Evolutionary conservation across 192 early-diverging fungal genomes (phyloP).

Genomic region (Funneliformis geosporum): DNA sequence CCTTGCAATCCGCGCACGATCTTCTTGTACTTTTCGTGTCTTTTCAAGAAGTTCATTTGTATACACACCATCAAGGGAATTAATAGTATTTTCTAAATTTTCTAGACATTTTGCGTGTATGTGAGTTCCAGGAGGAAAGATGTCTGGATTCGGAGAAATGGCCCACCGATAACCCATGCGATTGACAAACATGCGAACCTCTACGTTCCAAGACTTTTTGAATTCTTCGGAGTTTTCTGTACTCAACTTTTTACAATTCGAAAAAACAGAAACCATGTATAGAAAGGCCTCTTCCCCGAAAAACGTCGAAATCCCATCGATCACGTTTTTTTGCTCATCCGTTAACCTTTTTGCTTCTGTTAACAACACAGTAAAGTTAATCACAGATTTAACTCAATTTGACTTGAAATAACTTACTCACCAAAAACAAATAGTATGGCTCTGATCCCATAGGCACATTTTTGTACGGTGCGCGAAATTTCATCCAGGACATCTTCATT

Average conservation of each 20-base stretch:
- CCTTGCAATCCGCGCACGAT: neutral
- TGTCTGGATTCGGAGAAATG: neutral
- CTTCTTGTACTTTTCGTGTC: neutral
- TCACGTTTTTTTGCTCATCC: neutral
- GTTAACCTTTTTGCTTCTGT: neutral
- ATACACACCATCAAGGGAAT: neutral
- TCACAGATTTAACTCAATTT: neutral
- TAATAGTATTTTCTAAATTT: neutral
- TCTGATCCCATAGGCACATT: neutral
- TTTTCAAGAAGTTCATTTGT: neutral
- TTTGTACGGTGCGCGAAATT: neutral
- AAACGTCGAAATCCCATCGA: neutral
- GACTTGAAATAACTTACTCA: neutral
- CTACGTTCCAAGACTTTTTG: neutral
- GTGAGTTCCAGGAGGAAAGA: neutral
- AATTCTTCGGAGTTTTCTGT: neutral
- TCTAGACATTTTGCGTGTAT: too few relatives aligned
- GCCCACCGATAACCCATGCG: neutral
- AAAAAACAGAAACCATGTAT: neutral
- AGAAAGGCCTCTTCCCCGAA: neutral
- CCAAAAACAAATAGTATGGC: slow-evolving; percentile 7
- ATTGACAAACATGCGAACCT: neutral
- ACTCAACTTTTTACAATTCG: neutral
- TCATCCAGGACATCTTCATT: neutral
- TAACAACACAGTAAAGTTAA: neutral